phyloP scores from a whole-genome alignment of 2,329 filamentous ascomycete species.

The Pseudopithomyces maydicus region DNA sequence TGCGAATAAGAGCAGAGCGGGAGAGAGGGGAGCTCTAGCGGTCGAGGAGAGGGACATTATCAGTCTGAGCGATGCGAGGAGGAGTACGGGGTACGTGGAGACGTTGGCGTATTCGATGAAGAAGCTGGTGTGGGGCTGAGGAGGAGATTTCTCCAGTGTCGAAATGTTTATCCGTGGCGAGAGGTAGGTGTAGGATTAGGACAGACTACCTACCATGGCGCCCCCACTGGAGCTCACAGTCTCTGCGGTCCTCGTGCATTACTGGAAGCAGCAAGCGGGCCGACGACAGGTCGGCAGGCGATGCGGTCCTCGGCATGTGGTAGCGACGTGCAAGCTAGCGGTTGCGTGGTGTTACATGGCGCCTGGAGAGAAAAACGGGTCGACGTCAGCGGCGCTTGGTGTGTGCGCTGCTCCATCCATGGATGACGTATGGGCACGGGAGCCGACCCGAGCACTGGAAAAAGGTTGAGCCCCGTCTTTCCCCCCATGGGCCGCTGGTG shows the following conservation, averaged over 20 bases:
- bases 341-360: constrained; percentile 21
- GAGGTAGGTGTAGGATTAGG: not conserved
- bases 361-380: constrained; percentile 19
- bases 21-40: constrained; percentile 35
- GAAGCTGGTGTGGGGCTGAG: constrained; percentile 82
- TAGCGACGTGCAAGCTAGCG: not conserved
- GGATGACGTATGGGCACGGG: not conserved
- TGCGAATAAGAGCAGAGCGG: constrained; percentile 57
- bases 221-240: not conserved
- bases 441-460: too few species aligned
- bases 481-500: too few species aligned
- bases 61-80: constrained; percentile 80
- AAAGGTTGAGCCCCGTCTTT: too few species aligned
- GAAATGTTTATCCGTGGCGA: too few species aligned
- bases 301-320: constrained; percentile 5
- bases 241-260: not conserved
- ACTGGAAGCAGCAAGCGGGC: not conserved
- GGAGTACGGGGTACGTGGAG: constrained; percentile 83
- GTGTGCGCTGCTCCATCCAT: not conserved
- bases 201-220: not conserved
- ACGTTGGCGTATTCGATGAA: constrained; percentile 88
- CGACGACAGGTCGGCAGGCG: not conserved
- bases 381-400: constrained; percentile 18
- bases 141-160: not conserved
- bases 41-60: constrained; percentile 74